Percentiles rank a stretch among this genome's conserved stretches.
phyloP scores from a whole-genome alignment of 2,329 filamentous ascomycete species.

The Paecilomyces formosus region DNA sequence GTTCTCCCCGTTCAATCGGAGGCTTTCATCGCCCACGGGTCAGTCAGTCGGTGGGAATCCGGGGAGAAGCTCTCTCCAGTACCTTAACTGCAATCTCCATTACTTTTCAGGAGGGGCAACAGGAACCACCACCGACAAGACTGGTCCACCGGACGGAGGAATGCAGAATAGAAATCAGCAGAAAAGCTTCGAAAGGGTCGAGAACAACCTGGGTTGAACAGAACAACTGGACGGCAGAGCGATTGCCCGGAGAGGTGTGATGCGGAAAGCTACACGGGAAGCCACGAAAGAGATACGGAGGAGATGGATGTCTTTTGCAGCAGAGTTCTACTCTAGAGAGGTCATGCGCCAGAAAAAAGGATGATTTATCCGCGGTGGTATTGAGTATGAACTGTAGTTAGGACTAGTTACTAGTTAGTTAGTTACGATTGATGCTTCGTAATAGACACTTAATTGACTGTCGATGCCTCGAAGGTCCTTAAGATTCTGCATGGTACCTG shows the following conservation, averaged over 20 bases:
- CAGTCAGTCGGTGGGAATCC: background rate
- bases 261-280: constrained; percentile 1
- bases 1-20: background rate
- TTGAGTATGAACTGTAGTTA: too few relatives aligned
- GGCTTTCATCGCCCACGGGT: background rate
- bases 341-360: too few relatives aligned
- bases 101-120: too few relatives aligned
- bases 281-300: constrained; percentile 21
- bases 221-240: background rate
- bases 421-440: too few relatives aligned
- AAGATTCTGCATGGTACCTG: too few relatives aligned
- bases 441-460: too few relatives aligned
- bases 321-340: too few relatives aligned
- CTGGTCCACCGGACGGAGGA: background rate
- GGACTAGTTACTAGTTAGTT: too few relatives aligned
- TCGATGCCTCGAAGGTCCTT: too few relatives aligned
- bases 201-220: background rate
- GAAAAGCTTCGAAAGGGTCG: background rate
- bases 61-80: background rate
- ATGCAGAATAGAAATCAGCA: background rate
- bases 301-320: background rate
- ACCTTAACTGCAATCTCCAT: too few relatives aligned
- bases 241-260: background rate
- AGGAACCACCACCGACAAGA: too few relatives aligned
- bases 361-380: too few relatives aligned